phyloP scores from a whole-genome alignment of 129 eudicot genomes.

The Arctium lappa region DNA sequence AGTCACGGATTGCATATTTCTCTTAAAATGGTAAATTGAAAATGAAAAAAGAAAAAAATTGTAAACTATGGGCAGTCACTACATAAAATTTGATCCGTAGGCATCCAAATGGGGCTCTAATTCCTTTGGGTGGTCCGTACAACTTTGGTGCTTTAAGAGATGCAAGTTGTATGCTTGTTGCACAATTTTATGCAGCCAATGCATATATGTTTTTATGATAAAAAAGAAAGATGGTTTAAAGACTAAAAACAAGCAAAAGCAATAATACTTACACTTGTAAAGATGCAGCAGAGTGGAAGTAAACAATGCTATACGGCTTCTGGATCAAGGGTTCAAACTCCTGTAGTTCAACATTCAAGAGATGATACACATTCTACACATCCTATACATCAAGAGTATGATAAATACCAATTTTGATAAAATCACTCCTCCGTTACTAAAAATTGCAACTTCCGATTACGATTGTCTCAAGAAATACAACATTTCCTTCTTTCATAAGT shows the following conservation, averaged over 20 bases:
- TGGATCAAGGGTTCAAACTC: conserved; percentile 92
- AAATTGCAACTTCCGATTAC: background rate
- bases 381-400: background rate
- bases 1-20: background rate
- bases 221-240: background rate
- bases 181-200: background rate
- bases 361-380: background rate
- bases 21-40: background rate
- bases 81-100: background rate
- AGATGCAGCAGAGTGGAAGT: conserved; percentile 90
- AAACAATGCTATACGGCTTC: conserved; percentile 82
- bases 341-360: conserved; percentile 41
- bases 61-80: background rate
- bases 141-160: background rate
- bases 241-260: background rate
- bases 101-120: background rate
- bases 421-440: background rate
- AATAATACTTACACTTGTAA: conserved; percentile 60
- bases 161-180: background rate
- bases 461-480: background rate
- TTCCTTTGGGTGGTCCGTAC: background rate
- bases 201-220: background rate
- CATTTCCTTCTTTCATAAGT: background rate
- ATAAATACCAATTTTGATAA: background rate
- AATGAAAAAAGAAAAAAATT: background rate